A percentile compares a stretch with the other conserved stretches of the same genome.
Evolutionary conservation across 495 filamentous ascomycete genomes (phyloP).

Genomic region (Aspergillus sclerotioniger): DNA sequence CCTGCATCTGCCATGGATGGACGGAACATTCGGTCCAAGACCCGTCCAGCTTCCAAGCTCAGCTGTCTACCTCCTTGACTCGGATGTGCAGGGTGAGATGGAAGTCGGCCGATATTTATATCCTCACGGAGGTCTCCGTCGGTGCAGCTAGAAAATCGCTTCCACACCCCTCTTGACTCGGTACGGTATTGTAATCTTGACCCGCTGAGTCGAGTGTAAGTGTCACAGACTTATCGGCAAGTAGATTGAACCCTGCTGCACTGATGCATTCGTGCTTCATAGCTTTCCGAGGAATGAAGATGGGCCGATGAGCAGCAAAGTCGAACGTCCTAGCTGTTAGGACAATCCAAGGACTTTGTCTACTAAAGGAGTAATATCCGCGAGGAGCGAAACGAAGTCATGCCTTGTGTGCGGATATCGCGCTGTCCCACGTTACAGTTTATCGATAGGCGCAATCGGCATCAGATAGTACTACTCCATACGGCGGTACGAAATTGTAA

Average conservation of each 20-base stretch:
- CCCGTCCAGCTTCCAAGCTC: background rate
- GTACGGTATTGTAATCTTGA: conserved; percentile 15
- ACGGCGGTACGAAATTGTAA: conserved; percentile 6
- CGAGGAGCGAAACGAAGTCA: background rate
- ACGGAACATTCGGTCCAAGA: background rate
- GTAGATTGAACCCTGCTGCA: background rate
- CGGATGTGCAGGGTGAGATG: background rate
- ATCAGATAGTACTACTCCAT: conserved; percentile 3
- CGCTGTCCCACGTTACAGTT: conserved; percentile 19
- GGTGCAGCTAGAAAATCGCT: background rate
- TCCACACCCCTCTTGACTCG: conserved; percentile 1
- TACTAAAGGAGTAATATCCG: background rate
- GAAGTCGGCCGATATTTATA: background rate
- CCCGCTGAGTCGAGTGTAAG: conserved; percentile 9
- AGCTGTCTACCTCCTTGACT: background rate
- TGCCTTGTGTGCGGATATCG: conserved; percentile 14
- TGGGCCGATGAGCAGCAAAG: background rate
- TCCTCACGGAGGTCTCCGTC: background rate
- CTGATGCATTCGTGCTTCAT: no score
- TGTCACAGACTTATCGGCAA: conserved; percentile 8
- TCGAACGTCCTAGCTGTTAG: no score
- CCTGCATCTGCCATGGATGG: background rate
- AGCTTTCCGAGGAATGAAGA: no score
- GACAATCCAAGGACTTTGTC: background rate
- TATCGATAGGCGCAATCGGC: conserved; percentile 16